Evolutionary conservation across 306 rosid genomes (phyloP), one percentile per base, ranked within the genome.

Genomic region (Cicer judaicum): DNA sequence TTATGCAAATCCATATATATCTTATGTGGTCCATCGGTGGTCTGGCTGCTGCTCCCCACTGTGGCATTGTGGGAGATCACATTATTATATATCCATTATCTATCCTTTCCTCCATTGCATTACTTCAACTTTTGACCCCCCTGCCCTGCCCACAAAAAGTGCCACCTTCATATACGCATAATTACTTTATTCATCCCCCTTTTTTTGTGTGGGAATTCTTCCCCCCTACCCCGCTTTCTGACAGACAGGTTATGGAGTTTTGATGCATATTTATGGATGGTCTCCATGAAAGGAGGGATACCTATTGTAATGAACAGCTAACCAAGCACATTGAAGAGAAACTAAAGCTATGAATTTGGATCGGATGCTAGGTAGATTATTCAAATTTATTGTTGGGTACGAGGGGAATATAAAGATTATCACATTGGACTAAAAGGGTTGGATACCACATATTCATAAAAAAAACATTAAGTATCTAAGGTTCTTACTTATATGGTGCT

Each of bases 1-100:
- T 65, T 47, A 34, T 2, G 50, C 9, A 72, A 12, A 60, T 15
- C 39, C 7, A 59, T 72, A 66, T 72, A 59, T 72, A 77, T 72
- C 61, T 73, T 76, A 9, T 47, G 77, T 78, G 82, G 85, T 67
- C 82, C 82, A 71, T 21, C 49, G 8, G 15, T 77, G 79, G 78
- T 81, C 85, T 81, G 82, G 72, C 79, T 82, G 82, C 73, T 72
- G 82, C 68, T 77, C 82, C 82, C 82, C 81, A 71, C 81, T 42
- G 54, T 64, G 42, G n/a, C 49, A 73, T 34, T 72, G 82, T 65
- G 78, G 74, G 70, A 50, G 29, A 79, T 47, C 57, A 57, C 69
- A 80, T 68, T 11, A 74, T 80, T 52, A 29, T 4, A 29, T 29
- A 29, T 29, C 5, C 66, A 67, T 66, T 47, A 18, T 48, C 12